phyloP scores from a whole-genome alignment of 306 rosid genomes.

The Fagus crenata region DNA sequence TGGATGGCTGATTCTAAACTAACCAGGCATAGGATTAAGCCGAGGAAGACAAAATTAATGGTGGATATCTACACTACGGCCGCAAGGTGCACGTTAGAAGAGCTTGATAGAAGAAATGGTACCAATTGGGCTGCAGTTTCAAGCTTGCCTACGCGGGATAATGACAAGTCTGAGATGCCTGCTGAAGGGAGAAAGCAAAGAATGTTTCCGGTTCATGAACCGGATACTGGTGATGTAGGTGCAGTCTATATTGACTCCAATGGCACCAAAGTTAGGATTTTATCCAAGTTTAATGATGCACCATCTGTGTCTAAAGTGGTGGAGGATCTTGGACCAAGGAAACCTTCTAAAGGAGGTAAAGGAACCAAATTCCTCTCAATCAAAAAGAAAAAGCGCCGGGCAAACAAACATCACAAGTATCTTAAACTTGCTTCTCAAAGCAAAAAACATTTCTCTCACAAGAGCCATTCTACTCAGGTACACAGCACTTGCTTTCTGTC shows the following conservation, averaged over 20 bases:
- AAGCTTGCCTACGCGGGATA: slow-evolving; percentile 35
- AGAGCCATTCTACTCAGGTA: slow-evolving; percentile 49
- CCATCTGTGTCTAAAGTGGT: slow-evolving; percentile 28
- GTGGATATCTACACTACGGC: slow-evolving; percentile 57
- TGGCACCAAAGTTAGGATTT: slow-evolving; percentile 55
- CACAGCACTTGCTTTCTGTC: slow-evolving; percentile 15
- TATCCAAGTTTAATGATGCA: slow-evolving; percentile 45
- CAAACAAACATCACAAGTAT: slow-evolving; percentile 37
- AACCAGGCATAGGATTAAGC: slow-evolving; percentile 48
- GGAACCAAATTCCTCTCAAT: slow-evolving; percentile 39
- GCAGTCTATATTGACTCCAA: slow-evolving; percentile 53
- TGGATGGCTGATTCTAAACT: slow-evolving; percentile 43
- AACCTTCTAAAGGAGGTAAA: slow-evolving; percentile 37
- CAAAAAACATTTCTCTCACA: slow-evolving; percentile 31
- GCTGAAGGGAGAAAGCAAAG: slow-evolving; percentile 38
- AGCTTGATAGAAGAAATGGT: slow-evolving; percentile 60
- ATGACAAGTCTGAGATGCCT: slow-evolving; percentile 34
- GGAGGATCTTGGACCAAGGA: slow-evolving; percentile 42
- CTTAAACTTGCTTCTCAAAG: slow-evolving; percentile 41
- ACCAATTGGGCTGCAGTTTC: slow-evolving; percentile 51
- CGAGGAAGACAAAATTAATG: slow-evolving; percentile 56
- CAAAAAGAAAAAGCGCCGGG: slow-evolving; percentile 46
- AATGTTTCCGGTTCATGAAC: slow-evolving; percentile 29
- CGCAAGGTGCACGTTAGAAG: slow-evolving; percentile 51
- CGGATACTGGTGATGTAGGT: slow-evolving; percentile 40